These are phyloP conservation scores for Aspergillus costaricaensis DNA, from an alignment of 2,329 filamentous ascomycete species.

Conservation along the genomic window DNA sequence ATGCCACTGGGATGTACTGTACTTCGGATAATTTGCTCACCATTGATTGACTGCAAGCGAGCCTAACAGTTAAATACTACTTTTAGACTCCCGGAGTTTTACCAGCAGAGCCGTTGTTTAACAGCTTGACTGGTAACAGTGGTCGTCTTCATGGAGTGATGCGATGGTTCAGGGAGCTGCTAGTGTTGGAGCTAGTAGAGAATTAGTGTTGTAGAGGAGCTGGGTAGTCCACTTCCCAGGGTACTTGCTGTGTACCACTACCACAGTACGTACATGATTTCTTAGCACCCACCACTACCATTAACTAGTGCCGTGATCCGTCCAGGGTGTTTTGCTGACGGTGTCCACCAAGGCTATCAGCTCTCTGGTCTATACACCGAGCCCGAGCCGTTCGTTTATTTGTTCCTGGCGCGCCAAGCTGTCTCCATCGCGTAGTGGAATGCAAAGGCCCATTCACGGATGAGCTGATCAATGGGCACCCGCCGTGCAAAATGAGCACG, in stretches of 20 bases:
- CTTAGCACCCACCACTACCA: not conserved
- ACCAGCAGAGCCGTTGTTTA: not conserved
- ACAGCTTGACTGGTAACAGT: not conserved
- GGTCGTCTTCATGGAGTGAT: not conserved
- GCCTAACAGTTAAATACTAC: not conserved
- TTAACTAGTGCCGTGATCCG: not conserved
- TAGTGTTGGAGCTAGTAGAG: not conserved
- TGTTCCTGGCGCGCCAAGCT: slow-evolving; percentile 8
- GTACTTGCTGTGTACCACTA: not conserved
- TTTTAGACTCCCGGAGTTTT: not conserved
- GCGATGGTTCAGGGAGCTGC: not conserved
- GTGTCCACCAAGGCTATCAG: not conserved
- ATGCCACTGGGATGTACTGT: not conserved
- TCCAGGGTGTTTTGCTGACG: slow-evolving; percentile 1
- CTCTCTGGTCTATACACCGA: not conserved
- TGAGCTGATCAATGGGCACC: slow-evolving; percentile 14
- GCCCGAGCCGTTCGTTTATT: not conserved
- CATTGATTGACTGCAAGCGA: not conserved
- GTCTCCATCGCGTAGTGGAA: not conserved
- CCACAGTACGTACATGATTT: too few relatives aligned
- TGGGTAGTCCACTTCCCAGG: not conserved
- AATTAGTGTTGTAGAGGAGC: not conserved
- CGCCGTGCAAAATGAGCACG: slow-evolving; percentile 4
- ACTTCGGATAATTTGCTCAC: not conserved
- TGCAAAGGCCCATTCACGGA: not conserved